These are phyloP conservation scores for Coemansia nantahalensis DNA, from an alignment of 192 early-diverging fungal genomes.

Conservation along the genomic window DNA sequence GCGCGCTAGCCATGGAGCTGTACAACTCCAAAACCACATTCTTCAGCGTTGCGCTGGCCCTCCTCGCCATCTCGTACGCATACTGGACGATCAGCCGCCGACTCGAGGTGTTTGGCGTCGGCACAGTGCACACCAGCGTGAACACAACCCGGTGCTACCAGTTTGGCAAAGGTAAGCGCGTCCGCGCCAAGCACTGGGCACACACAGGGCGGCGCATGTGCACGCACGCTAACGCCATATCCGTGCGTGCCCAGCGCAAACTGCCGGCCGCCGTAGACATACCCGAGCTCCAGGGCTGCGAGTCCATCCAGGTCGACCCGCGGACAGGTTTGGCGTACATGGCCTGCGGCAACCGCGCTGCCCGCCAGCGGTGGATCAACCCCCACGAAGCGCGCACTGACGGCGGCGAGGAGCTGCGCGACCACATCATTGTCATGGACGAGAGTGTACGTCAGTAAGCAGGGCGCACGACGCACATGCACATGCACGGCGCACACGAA, in stretches of 20 bases:
- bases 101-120: slow-evolving; percentile 37
- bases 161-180: slow-evolving; percentile 42
- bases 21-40: slow-evolving; percentile 21
- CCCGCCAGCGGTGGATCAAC: slow-evolving; percentile 53
- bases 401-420: slow-evolving; percentile 16
- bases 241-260: no score
- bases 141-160: slow-evolving; percentile 37
- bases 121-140: slow-evolving; percentile 18
- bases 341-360: slow-evolving; percentile 54
- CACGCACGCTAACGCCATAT: no score
- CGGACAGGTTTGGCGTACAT: slow-evolving; percentile 55
- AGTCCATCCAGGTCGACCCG: slow-evolving; percentile 58
- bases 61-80: slow-evolving; percentile 22
- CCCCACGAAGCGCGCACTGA: slow-evolving; percentile 21
- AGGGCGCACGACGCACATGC: background rate
- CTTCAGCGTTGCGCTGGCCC: slow-evolving; percentile 21
- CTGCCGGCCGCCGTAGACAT: slow-evolving; percentile 18
- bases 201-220: background rate
- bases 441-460: slow-evolving; percentile 44
- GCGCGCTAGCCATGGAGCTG: background rate
- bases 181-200: background rate
- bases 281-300: slow-evolving; percentile 53
- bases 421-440: slow-evolving; percentile 55
- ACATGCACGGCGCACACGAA: background rate
- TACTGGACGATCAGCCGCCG: slow-evolving; percentile 17